Conservation (phyloP, 805 yeast species). For the Lipomyces sp. region DNA sequence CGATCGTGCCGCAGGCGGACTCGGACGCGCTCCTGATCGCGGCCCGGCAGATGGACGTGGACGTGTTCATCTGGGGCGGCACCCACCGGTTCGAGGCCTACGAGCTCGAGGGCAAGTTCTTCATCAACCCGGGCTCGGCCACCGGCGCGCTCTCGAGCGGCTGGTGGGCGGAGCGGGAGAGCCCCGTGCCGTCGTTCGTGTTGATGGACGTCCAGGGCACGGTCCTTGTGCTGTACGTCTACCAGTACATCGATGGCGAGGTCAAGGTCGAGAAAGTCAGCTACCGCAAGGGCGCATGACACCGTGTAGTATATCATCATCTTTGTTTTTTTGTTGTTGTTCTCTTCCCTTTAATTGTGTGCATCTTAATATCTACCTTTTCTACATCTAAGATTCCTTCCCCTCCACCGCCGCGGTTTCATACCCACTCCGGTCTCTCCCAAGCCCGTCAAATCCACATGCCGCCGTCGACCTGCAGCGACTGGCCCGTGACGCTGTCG, state of each 20-base stretch:
- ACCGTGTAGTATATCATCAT: background rate
- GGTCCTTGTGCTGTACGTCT: conserved; percentile 76
- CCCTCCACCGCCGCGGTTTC: background rate
- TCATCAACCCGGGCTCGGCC: conserved; percentile 95
- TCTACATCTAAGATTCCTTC: background rate
- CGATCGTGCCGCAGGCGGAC: conserved; percentile 79
- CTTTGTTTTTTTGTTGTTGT: background rate
- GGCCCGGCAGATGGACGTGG: conserved; percentile 90
- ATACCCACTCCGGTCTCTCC: background rate
- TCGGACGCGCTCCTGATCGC: conserved; percentile 76
- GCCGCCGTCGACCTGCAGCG: conserved; percentile 45
- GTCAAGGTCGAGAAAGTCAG: conserved; percentile 87
- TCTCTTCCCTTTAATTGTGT: background rate
- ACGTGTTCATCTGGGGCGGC: conserved; percentile 88
- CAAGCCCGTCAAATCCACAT: conserved; percentile 5
- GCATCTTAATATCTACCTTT: background rate
- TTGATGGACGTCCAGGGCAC: conserved; percentile 79
- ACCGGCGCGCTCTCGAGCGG: conserved; percentile 82
- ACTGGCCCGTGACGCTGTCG: conserved; percentile 32
- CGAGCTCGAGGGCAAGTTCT: conserved; percentile 85
- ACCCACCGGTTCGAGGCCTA: conserved; percentile 91
- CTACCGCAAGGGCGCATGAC: conserved; percentile 48
- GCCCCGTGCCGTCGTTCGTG: conserved; percentile 80
- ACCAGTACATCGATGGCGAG: conserved; percentile 74
- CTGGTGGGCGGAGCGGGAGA: conserved; percentile 54